Conservation (phyloP, 1,139 yeast species). For the Yamadazyma taylorii region DNA sequence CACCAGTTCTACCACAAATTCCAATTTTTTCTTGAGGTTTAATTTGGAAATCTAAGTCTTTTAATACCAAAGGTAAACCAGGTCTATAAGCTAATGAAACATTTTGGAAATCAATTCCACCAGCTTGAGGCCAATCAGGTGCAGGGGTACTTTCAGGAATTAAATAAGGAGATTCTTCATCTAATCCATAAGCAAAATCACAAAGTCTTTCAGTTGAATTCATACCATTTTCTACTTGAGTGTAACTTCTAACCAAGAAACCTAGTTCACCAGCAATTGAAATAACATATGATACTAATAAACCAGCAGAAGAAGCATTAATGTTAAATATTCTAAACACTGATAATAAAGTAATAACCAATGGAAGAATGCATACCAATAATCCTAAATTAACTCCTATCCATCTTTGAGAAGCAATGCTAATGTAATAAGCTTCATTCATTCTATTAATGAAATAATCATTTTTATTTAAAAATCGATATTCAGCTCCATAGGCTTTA, state of each 20-base stretch:
- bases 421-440: conserved; percentile 69
- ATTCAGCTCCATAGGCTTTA: conserved; percentile 53
- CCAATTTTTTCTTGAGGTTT: conserved; percentile 68
- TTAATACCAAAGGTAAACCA: conserved; percentile 71
- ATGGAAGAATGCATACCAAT: conserved; percentile 45
- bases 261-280: conserved; percentile 50
- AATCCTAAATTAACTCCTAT: conserved; percentile 62
- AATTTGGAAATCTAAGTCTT: conserved; percentile 47
- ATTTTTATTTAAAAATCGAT: conserved; percentile 51
- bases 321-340: conserved; percentile 62
- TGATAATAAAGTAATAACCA: conserved; percentile 58
- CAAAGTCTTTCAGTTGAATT: conserved; percentile 81
- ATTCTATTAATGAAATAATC: conserved; percentile 53
- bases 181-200: conserved; percentile 56
- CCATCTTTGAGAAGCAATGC: conserved; percentile 79
- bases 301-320: conserved; percentile 67
- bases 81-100: conserved; percentile 72
- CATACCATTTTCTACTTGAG: conserved; percentile 80
- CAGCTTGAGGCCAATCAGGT: conserved; percentile 44
- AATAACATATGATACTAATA: conserved; percentile 61
- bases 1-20: conserved; percentile 80
- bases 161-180: conserved; percentile 41
- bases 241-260: conserved; percentile 51
- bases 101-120: conserved; percentile 54
- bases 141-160: conserved; percentile 57